These are phyloP conservation scores for Boletus rufocinnamomeus DNA, from an alignment of 768 basidiomycete species.

Conservation along the genomic window DNA sequence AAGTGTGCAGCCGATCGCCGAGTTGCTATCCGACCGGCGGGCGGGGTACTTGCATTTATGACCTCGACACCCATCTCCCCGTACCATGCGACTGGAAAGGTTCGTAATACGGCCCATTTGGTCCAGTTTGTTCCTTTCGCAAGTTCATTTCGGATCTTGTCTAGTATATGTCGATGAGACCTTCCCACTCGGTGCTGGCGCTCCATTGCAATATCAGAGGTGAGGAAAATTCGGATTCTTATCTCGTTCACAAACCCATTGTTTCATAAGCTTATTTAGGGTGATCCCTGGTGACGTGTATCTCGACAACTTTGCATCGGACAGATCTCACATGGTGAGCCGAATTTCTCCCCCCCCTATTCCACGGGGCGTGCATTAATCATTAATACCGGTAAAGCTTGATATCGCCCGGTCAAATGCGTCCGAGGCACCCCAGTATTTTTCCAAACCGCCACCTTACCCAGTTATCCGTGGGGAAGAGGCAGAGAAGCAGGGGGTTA, in stretches of 20 bases:
- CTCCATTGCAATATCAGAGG: slow-evolving; percentile 48
- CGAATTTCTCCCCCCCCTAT: slow-evolving; percentile 10
- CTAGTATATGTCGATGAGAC: slow-evolving; percentile 50
- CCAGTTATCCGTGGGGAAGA: slow-evolving; percentile 47
- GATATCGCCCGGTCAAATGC: slow-evolving; percentile 6
- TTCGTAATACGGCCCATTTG: slow-evolving; percentile 28
- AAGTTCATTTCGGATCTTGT: slow-evolving; percentile 22
- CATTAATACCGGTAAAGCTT: slow-evolving; percentile 4
- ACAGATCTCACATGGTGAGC: slow-evolving; percentile 74
- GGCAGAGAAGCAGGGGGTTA: slow-evolving; percentile 41
- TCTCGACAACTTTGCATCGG: slow-evolving; percentile 66
- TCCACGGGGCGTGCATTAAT: slow-evolving; percentile 7
- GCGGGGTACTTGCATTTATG: slow-evolving; percentile 59
- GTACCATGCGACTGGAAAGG: slow-evolving; percentile 56
- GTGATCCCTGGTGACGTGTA: slow-evolving; percentile 54
- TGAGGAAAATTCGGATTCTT: slow-evolving; percentile 23
- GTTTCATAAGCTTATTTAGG: slow-evolving; percentile 55
- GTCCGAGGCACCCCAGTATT: slow-evolving; percentile 35
- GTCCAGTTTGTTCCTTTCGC: slow-evolving; percentile 3
- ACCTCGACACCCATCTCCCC: slow-evolving; percentile 58
- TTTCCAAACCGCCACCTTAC: slow-evolving; percentile 51
- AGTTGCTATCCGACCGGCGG: slow-evolving; percentile 5
- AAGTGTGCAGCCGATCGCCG: background rate
- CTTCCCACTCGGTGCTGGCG: slow-evolving; percentile 38
- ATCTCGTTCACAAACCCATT: slow-evolving; percentile 7